phyloP scores from a whole-genome alignment of 768 basidiomycete genomes.

The Phaffia tasmanica region DNA sequence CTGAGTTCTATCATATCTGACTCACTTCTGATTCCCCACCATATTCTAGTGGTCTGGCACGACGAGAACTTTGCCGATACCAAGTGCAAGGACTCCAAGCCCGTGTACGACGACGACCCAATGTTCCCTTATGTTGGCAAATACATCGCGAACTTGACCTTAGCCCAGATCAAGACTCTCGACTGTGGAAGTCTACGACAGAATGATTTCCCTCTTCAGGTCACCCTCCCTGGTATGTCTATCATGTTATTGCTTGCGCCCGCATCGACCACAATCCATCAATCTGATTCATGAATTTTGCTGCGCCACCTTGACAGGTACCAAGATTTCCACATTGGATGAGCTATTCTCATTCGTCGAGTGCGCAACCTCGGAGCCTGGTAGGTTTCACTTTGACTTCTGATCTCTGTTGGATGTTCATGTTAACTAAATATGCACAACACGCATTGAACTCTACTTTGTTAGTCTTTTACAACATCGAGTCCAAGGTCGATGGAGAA shows the following conservation, averaged over 20 bases:
- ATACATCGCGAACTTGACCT: conserved; percentile 60
- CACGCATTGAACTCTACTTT: background rate
- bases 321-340: conserved; percentile 58
- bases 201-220: conserved; percentile 34
- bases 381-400: background rate
- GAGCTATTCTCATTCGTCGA: conserved; percentile 66
- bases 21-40: background rate
- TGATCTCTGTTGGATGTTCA: background rate
- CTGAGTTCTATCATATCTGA: background rate
- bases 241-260: background rate
- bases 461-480: conserved; percentile 58
- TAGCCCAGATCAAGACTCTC: conserved; percentile 65
- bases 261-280: background rate
- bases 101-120: conserved; percentile 38
- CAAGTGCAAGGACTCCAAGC: conserved; percentile 60
- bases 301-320: conserved; percentile 55
- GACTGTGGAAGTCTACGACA: conserved; percentile 63
- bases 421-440: background rate
- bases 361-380: conserved; percentile 52
- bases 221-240: conserved; percentile 17
- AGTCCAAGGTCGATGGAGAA: conserved; percentile 39
- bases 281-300: conserved; percentile 39
- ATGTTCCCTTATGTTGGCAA: conserved; percentile 31
- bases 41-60: conserved; percentile 63
- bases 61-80: conserved; percentile 53